Evolutionary conservation across 169 alveolate species (phyloP).

Genomic region (Cryptosporidium canis): DNA sequence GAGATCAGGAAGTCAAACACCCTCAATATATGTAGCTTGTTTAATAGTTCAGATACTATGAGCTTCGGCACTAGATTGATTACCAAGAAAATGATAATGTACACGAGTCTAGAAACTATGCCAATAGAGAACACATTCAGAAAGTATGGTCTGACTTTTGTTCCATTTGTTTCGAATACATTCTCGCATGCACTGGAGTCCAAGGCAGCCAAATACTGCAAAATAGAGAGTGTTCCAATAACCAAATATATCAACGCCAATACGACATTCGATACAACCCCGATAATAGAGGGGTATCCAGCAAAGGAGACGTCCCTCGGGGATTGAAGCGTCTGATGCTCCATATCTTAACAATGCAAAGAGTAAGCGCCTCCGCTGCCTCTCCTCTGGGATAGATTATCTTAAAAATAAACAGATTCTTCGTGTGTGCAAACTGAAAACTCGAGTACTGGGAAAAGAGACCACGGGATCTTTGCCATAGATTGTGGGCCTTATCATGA

Average conservation of each 20-base stretch:
- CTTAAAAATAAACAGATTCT: too few species aligned
- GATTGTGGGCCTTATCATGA: too few species aligned
- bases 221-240: conserved; percentile 9
- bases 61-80: background rate
- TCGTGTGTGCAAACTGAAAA: too few species aligned
- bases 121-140: conserved; percentile 7
- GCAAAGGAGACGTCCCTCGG: background rate
- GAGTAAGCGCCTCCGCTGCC: too few species aligned
- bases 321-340: background rate
- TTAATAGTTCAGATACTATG: background rate
- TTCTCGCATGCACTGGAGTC: background rate
- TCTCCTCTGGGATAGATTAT: too few species aligned
- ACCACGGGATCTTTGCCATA: too few species aligned
- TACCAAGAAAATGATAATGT: background rate
- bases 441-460: too few species aligned
- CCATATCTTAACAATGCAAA: background rate
- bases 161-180: conserved; percentile 54
- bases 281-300: background rate
- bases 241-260: background rate
- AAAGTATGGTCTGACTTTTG: conserved; percentile 51
- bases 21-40: background rate
- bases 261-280: background rate
- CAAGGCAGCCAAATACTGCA: conserved; percentile 14
- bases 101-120: conserved; percentile 21
- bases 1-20: conserved; percentile 9